Evolutionary conservation across 1,284 basidiomycete genomes (phyloP).

Genomic region (Cryptococcus neoformans): DNA sequence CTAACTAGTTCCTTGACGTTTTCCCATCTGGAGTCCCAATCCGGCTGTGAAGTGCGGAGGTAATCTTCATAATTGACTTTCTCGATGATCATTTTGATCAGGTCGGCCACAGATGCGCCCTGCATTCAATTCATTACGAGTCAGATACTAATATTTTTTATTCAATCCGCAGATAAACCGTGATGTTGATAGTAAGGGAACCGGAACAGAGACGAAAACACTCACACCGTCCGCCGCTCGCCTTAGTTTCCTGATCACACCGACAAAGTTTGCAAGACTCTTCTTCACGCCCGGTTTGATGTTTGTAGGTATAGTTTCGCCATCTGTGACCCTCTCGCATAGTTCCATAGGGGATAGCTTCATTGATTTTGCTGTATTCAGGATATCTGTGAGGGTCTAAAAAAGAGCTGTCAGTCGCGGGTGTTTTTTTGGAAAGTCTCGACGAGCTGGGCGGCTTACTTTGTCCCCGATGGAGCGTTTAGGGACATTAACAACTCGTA

Average conservation of each 20-base stretch:
- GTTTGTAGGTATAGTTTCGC: slow-evolving; percentile 55
- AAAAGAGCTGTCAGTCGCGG: slow-evolving; percentile 1
- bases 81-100: slow-evolving; percentile 63
- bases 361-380: slow-evolving; percentile 56
- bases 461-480: slow-evolving; percentile 78
- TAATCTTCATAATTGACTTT: slow-evolving; percentile 66
- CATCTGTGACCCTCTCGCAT: slow-evolving; percentile 61
- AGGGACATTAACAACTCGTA: slow-evolving; percentile 74
- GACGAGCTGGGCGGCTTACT: slow-evolving; percentile 47
- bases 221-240: slow-evolving; percentile 59
- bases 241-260: slow-evolving; percentile 58
- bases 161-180: background rate
- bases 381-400: slow-evolving; percentile 64
- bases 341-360: slow-evolving; percentile 61
- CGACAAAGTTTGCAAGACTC: slow-evolving; percentile 62
- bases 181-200: background rate
- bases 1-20: slow-evolving; percentile 80
- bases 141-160: background rate
- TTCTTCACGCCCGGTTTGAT: slow-evolving; percentile 64
- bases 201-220: background rate
- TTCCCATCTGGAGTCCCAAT: slow-evolving; percentile 75
- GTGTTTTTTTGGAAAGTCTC: background rate
- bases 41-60: slow-evolving; percentile 65
- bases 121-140: slow-evolving; percentile 26
- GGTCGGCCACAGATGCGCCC: slow-evolving; percentile 61